Evolutionary conservation across 257 asterid genomes (phyloP).

Genomic region (Gynochthodes officinalis): DNA sequence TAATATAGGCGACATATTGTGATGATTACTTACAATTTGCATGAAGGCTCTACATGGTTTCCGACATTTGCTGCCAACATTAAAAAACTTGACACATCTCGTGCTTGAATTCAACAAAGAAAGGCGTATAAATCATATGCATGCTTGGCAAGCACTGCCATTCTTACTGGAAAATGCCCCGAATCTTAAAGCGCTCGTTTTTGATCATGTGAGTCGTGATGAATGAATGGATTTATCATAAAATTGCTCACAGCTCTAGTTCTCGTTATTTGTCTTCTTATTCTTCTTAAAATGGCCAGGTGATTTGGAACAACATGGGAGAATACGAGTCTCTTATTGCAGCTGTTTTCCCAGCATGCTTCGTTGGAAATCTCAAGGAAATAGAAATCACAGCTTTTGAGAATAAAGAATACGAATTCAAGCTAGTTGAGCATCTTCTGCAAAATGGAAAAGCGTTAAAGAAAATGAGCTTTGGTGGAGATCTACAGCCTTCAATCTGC

Average conservation of each 20-base stretch:
- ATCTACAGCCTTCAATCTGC: neutral
- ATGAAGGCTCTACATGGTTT: neutral
- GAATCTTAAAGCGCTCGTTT: neutral
- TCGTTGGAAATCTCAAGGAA: neutral
- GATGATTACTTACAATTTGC: neutral
- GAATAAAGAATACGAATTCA: neutral
- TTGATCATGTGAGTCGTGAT: neutral
- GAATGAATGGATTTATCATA: neutral
- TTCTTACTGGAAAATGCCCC: neutral
- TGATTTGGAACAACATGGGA: neutral
- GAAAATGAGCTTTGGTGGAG: neutral
- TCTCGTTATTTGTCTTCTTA: neutral
- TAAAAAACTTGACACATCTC: neutral
- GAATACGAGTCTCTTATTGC: neutral
- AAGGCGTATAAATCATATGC: neutral
- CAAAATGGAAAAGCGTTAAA: neutral
- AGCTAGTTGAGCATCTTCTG: slow-evolving; percentile 2
- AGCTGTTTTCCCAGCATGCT: neutral
- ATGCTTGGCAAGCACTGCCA: neutral
- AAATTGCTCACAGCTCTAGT: too few species aligned
- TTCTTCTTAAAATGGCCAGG: neutral
- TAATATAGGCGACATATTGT: neutral
- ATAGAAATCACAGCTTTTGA: neutral
- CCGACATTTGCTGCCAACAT: neutral
- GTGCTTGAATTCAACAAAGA: neutral